Evolutionary conservation across 208 protist species (phyloP).

Genomic region (Acanthamoeba lugdunensis): DNA sequence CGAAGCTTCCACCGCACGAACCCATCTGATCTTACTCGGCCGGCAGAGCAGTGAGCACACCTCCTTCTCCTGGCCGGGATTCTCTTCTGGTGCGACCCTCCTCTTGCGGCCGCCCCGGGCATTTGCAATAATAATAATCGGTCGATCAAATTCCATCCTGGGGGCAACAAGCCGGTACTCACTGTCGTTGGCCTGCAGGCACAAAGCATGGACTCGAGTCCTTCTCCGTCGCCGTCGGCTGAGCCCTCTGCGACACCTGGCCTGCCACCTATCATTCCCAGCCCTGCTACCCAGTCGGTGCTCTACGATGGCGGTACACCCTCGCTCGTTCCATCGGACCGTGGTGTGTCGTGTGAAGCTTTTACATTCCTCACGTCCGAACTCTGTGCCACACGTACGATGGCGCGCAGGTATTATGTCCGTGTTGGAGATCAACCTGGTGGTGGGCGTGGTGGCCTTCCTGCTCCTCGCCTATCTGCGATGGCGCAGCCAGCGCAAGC

Average conservation of each 20-base stretch:
- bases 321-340: background rate
- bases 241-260: background rate
- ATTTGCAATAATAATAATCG: no score
- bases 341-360: no score
- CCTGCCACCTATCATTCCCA: background rate
- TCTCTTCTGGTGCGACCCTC: no score
- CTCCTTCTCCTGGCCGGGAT: no score
- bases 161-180: background rate
- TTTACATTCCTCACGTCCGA: background rate
- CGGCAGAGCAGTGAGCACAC: no score
- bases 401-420: conserved; percentile 17
- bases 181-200: background rate
- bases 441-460: conserved; percentile 46
- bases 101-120: no score
- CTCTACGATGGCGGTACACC: background rate
- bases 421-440: conserved; percentile 52
- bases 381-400: no score
- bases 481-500: conserved; percentile 49
- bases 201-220: background rate
- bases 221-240: conserved; percentile 10
- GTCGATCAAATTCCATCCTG: background rate
- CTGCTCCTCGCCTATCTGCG: conserved; percentile 22
- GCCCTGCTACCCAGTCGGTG: conserved; percentile 12
- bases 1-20: background rate
- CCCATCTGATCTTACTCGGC: background rate